Percentiles rank a stretch among this genome's conserved stretches.
Evolutionary conservation across 2,329 filamentous ascomycete genomes (phyloP).

Genomic region (Microascus cirrosus): DNA sequence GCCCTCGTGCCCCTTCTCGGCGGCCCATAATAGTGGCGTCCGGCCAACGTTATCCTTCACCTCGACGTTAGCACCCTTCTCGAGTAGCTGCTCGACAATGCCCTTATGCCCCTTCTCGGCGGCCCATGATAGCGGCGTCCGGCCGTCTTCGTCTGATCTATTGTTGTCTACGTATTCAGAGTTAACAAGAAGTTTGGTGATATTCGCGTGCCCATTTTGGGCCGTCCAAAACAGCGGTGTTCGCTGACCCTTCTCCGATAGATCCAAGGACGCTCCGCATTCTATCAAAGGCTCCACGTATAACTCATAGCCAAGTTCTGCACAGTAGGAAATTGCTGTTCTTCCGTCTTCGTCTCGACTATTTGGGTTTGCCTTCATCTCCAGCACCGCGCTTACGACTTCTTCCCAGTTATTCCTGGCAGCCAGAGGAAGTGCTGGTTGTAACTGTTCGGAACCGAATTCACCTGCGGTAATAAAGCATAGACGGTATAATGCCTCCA

Average conservation of each 20-base stretch:
- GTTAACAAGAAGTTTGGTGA: neutral
- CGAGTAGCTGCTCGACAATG: neutral
- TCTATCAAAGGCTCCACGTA: neutral
- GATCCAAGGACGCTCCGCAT: neutral
- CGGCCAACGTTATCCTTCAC: neutral
- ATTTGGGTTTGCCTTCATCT: neutral
- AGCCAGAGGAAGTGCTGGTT: neutral
- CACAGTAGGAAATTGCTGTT: neutral
- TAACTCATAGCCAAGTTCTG: neutral
- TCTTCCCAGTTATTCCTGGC: neutral
- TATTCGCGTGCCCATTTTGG: neutral
- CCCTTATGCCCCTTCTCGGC: neutral
- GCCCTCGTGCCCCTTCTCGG: neutral
- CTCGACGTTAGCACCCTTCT: neutral
- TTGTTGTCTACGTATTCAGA: neutral
- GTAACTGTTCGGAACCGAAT: neutral
- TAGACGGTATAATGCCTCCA: neutral
- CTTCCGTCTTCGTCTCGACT: neutral
- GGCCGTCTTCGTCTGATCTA: neutral
- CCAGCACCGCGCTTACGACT: neutral
- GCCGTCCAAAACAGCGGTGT: neutral
- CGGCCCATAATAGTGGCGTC: neutral
- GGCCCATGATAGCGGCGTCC: slow-evolving; percentile 1
- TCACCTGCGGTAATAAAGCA: neutral
- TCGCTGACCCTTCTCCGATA: neutral